Evolutionary conservation across 495 filamentous ascomycete species (phyloP).

Genomic region (Tuber melanosporum): DNA sequence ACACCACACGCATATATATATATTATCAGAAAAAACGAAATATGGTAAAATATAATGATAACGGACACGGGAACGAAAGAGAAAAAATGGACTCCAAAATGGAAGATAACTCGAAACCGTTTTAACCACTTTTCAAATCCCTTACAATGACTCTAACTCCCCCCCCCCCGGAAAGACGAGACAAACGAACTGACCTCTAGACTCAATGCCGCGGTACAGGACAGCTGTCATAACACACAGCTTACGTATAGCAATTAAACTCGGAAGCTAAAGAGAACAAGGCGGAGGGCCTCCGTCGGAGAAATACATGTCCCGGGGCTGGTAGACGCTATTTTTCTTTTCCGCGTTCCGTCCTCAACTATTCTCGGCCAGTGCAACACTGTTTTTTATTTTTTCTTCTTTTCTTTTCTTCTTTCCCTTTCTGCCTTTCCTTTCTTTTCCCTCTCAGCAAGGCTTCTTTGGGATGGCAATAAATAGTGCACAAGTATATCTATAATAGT

Average conservation of each 20-base stretch:
- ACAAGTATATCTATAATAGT: not conserved
- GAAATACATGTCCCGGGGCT: constrained; percentile 2
- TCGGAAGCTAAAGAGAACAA: not conserved
- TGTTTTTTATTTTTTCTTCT: not conserved
- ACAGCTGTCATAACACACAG: not conserved
- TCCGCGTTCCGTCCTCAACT: not conserved
- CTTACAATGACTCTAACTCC: constrained; percentile 1
- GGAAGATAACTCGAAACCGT: not conserved
- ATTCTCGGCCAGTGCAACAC: not conserved
- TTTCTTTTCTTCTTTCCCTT: not conserved
- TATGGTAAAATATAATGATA: not conserved
- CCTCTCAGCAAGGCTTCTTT: not conserved
- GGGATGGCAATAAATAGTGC: not conserved
- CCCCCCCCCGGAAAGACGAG: not conserved
- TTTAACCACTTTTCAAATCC: constrained; percentile 5
- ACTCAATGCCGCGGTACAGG: not conserved
- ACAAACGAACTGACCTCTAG: not conserved
- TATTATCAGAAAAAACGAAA: not conserved
- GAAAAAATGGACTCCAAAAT: not conserved
- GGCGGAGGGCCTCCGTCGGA: constrained; percentile 1
- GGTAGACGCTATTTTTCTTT: not conserved
- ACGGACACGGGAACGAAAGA: not conserved
- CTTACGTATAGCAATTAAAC: constrained; percentile 5
- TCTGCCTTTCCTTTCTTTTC: not conserved
- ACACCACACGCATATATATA: not conserved